Evolutionary conservation across 129 eudicot genomes (phyloP).

Genomic region (Artemisia argyi): DNA sequence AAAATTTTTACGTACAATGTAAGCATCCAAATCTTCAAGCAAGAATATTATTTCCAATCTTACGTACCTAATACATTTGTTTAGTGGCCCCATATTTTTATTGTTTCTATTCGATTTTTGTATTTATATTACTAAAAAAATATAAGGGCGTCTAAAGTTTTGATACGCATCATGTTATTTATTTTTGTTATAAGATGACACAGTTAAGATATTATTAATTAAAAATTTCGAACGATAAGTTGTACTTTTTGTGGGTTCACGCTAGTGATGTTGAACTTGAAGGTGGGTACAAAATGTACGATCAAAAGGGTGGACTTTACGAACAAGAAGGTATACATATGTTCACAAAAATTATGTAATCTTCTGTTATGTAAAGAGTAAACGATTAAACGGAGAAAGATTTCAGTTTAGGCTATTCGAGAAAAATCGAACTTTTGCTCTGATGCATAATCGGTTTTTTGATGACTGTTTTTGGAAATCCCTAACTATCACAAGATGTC

Average conservation of each 20-base stretch:
- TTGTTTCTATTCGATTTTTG: background rate
- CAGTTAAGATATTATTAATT: background rate
- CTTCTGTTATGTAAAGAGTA: too few species aligned
- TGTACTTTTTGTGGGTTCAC: constrained; percentile 11
- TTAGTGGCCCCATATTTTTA: constrained; percentile 2
- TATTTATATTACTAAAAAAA: constrained; percentile 6
- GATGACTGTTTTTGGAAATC: too few species aligned
- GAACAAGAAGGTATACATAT: background rate
- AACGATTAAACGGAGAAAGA: too few species aligned
- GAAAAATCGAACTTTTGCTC: too few species aligned
- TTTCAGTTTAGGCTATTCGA: too few species aligned
- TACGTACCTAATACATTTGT: constrained; percentile 12
- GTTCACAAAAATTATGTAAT: background rate
- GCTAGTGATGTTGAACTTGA: background rate
- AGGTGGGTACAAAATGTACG: constrained; percentile 3
- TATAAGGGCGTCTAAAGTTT: background rate
- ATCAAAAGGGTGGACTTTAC: background rate
- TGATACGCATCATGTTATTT: constrained; percentile 8
- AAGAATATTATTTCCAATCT: constrained; percentile 12
- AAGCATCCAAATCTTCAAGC: constrained; percentile 15
- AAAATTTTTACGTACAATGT: background rate
- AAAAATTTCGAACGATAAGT: too few species aligned
- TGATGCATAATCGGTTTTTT: too few species aligned
- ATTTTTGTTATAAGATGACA: background rate
- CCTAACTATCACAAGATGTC: too few species aligned